Conservation (phyloP, 2,329 filamentous ascomycete genomes). For the Lasiodiplodia sp. region DNA sequence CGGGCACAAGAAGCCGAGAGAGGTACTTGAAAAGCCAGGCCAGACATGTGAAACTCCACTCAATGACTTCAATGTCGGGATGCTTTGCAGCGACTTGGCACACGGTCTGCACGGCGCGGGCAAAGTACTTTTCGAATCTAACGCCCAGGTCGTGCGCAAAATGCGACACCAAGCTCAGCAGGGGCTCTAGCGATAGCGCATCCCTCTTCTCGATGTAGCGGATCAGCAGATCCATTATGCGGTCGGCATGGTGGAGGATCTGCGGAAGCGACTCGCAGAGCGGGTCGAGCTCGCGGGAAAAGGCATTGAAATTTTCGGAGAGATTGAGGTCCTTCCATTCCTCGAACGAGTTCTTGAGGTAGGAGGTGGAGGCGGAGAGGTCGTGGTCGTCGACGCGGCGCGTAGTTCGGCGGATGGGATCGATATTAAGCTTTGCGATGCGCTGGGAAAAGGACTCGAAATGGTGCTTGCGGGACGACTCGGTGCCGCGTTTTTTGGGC, state of each 20-base stretch:
- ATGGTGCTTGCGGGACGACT: conserved; percentile 81
- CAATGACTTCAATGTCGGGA: conserved; percentile 85
- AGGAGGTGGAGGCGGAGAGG: conserved; percentile 78
- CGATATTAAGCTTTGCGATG: conserved; percentile 89
- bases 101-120: conserved; percentile 75
- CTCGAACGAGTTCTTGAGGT: conserved; percentile 81
- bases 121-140: conserved; percentile 88
- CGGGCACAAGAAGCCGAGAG: conserved; percentile 82
- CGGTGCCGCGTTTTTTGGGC: conserved; percentile 71
- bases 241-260: conserved; percentile 87
- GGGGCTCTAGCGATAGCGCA: conserved; percentile 80
- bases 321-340: conserved; percentile 94
- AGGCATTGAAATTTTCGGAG: conserved; percentile 78
- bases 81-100: conserved; percentile 79
- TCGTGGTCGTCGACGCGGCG: conserved; percentile 84
- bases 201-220: conserved; percentile 81
- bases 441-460: conserved; percentile 93
- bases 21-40: conserved; percentile 98
- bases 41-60: conserved; percentile 94
- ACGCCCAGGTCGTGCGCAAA: conserved; percentile 93
- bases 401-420: conserved; percentile 89
- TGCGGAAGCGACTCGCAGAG: conserved; percentile 90
- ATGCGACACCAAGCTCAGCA: conserved; percentile 86
- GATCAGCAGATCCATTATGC: conserved; percentile 80
- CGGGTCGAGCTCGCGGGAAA: conserved; percentile 76